Evolutionary conservation across 768 basidiomycete genomes (phyloP).

Genomic region (Saitozyma podzolica): DNA sequence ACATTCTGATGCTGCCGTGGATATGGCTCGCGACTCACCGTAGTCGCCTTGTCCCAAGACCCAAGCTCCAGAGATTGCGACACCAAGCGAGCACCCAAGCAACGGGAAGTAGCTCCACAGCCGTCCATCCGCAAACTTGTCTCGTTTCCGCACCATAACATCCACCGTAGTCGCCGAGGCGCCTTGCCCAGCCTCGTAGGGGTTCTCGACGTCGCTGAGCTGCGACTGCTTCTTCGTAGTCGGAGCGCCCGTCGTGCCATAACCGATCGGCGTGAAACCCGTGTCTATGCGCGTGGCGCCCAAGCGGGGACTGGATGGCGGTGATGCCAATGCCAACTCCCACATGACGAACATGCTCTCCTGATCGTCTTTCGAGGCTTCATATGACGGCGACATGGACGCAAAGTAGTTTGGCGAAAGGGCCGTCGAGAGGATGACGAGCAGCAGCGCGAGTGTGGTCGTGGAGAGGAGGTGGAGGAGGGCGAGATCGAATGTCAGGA

Average conservation of each 20-base stretch:
- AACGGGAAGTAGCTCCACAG: conserved; percentile 32
- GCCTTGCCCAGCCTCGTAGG: too few species aligned
- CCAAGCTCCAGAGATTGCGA: conserved; percentile 9
- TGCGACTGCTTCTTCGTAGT: not conserved
- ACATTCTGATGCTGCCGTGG: not conserved
- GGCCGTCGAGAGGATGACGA: conserved; percentile 36
- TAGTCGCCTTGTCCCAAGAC: conserved; percentile 15
- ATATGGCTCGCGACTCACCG: conserved; percentile 17
- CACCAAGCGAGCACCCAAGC: conserved; percentile 21
- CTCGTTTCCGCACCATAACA: conserved; percentile 7
- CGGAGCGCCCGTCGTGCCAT: not conserved
- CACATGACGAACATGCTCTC: conserved; percentile 43
- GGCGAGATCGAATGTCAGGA: conserved; percentile 39
- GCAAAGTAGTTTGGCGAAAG: conserved; percentile 23
- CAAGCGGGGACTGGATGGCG: conserved; percentile 16
- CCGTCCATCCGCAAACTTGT: conserved; percentile 37
- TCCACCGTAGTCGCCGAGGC: too few species aligned
- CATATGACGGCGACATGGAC: conserved; percentile 4
- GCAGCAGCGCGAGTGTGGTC: conserved; percentile 27
- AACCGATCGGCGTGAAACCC: not conserved
- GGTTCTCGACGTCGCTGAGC: too few species aligned
- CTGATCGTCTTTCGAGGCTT: not conserved
- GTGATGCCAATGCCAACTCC: conserved; percentile 39
- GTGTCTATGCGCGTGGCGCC: not conserved
- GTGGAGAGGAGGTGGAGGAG: conserved; percentile 35